A percentile compares a stretch with the other conserved stretches of the same genome.
Evolutionary conservation across 148 eudicot species (phyloP).

Genomic region (Nepenthes gracilis): DNA sequence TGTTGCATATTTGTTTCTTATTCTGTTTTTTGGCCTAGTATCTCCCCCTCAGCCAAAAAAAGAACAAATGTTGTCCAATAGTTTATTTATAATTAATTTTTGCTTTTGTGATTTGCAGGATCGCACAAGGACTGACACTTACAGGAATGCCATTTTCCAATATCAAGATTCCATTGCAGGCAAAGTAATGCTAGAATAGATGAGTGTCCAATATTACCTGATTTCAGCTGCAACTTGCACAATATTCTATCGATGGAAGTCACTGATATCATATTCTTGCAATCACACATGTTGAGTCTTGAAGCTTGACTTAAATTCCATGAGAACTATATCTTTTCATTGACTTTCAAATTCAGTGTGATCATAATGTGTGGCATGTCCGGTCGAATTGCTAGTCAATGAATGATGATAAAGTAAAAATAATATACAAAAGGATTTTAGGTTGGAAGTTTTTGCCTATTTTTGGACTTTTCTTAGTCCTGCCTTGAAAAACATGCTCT

Average conservation of each 20-base stretch:
- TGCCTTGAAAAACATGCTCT: too few species aligned
- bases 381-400: too few species aligned
- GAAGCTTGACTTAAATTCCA: neutral
- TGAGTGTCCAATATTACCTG: neutral
- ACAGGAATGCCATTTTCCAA: constrained; percentile 77
- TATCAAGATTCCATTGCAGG: constrained; percentile 65
- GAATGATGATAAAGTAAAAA: too few species aligned
- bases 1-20: neutral
- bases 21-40: neutral
- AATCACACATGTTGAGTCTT: neutral
- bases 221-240: neutral
- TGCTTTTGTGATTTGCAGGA: constrained; percentile 42
- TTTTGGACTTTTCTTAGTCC: too few species aligned
- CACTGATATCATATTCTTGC: neutral
- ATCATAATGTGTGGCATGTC: too few species aligned
- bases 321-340: neutral
- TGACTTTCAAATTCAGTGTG: too few species aligned
- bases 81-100: neutral
- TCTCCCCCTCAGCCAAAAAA: too few species aligned
- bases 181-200: constrained; percentile 45
- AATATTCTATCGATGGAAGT: neutral
- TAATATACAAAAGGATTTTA: too few species aligned
- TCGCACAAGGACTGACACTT: constrained; percentile 85
- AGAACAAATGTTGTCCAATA: neutral
- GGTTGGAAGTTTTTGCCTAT: too few species aligned